phyloP scores from a whole-genome alignment of 1,284 basidiomycete genomes.

The Apiotrichum gamsii region DNA sequence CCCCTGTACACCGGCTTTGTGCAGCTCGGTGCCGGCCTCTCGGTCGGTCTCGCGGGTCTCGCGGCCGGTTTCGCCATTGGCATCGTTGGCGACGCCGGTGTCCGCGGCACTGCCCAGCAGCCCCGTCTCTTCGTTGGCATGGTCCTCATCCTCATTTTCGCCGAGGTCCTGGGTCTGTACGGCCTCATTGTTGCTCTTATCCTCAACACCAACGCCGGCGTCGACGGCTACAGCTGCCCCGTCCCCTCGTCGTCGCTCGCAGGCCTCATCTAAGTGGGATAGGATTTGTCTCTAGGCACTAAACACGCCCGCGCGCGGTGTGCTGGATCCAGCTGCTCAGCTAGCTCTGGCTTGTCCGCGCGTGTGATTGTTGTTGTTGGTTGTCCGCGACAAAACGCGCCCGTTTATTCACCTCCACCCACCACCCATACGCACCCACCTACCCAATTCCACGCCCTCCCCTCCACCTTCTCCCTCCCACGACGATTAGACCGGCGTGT shows the following conservation, averaged over 20 bases:
- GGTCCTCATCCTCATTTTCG: conserved; percentile 85
- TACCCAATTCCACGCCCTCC: background rate
- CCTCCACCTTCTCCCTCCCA: too few species aligned
- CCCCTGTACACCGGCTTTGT: conserved; percentile 78
- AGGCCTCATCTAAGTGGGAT: too few species aligned
- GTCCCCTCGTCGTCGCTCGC: background rate
- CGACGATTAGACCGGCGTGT: background rate
- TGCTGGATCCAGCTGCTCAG: too few species aligned
- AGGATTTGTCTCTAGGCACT: too few species aligned
- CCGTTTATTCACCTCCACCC: too few species aligned
- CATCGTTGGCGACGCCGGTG: conserved; percentile 93
- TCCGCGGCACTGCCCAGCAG: conserved; percentile 83
- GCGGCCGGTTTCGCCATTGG: conserved; percentile 89
- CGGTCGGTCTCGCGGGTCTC: conserved; percentile 76
- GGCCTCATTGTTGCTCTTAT: conserved; percentile 55
- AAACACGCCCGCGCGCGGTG: too few species aligned
- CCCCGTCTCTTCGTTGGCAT: conserved; percentile 80
- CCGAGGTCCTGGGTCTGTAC: conserved; percentile 72
- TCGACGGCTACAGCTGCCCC: conserved; percentile 24
- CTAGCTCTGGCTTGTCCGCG: too few species aligned
- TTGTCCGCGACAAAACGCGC: too few species aligned
- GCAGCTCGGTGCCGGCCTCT: conserved; percentile 79
- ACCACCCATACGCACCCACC: background rate
- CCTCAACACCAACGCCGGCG: conserved; percentile 51
- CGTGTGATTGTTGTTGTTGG: too few species aligned